A percentile compares a stretch with the other conserved stretches of the same genome.
phyloP scores from a whole-genome alignment of 257 asterid genomes.

The Forsythia viridissima region DNA sequence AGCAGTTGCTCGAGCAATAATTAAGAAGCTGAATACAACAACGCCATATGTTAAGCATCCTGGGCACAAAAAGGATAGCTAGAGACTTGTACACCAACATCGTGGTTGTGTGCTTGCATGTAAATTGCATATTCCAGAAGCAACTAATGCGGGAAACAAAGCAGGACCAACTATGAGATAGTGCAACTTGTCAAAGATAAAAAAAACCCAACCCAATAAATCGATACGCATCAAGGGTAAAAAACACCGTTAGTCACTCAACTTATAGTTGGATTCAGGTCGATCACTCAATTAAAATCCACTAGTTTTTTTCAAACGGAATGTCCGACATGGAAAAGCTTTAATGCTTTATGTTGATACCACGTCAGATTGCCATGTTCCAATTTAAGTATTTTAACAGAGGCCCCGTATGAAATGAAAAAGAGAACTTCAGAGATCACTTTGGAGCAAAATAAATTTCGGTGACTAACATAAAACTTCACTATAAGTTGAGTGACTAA shows the following conservation, averaged over 20 bases:
- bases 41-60: neutral
- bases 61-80: neutral
- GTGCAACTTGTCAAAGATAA: neutral
- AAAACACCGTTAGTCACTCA: no score
- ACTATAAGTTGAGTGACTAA: neutral
- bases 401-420: constrained; percentile 11
- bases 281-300: neutral
- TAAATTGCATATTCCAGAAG: neutral
- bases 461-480: neutral
- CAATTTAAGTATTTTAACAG: neutral
- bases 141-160: neutral
- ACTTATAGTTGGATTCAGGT: neutral
- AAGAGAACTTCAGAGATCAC: neutral
- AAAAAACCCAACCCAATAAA: neutral
- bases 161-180: neutral
- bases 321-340: neutral
- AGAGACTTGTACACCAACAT: neutral
- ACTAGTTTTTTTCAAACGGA: no score
- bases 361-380: neutral
- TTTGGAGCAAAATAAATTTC: neutral
- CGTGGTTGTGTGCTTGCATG: neutral
- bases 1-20: neutral
- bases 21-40: neutral
- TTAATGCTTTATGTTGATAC: neutral
- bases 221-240: neutral